A percentile compares a stretch with the other conserved stretches of the same genome.
Evolutionary conservation across 2,329 filamentous ascomycete species (phyloP).

Genomic region (Aspergillus pseudoglaucus): DNA sequence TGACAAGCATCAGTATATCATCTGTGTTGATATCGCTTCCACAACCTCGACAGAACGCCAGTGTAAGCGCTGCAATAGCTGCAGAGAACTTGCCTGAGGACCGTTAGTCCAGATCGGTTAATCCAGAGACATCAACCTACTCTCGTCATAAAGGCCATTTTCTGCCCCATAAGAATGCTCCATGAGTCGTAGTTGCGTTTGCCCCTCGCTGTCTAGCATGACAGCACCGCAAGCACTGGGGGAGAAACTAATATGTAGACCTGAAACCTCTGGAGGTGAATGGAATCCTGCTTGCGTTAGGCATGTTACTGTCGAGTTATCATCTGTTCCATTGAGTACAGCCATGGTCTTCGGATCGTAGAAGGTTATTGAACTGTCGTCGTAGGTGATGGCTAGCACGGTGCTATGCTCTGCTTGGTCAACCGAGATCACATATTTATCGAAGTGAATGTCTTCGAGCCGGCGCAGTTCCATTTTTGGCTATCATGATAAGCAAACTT

Average conservation of each 20-base stretch:
- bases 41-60: conserved; percentile 46
- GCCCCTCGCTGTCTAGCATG: conserved; percentile 32
- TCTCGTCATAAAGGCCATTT: conserved; percentile 31
- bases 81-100: conserved; percentile 38
- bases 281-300: conserved; percentile 72
- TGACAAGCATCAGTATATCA: conserved; percentile 62
- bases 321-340: conserved; percentile 58
- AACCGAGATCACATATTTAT: conserved; percentile 65
- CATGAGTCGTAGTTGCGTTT: conserved; percentile 33
- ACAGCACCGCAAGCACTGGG: conserved; percentile 38
- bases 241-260: conserved; percentile 36
- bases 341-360: conserved; percentile 69
- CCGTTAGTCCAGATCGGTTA: conserved; percentile 2
- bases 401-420: conserved; percentile 65
- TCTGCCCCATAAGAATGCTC: conserved; percentile 35
- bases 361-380: conserved; percentile 75
- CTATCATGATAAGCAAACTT: conserved; percentile 29
- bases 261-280: conserved; percentile 60
- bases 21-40: conserved; percentile 52
- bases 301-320: conserved; percentile 60
- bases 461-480: conserved; percentile 52
- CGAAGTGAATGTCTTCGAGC: conserved; percentile 60
- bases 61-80: conserved; percentile 56
- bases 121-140: conserved; percentile 17
- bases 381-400: conserved; percentile 64